Base-by-base conservation (phyloP, 108 stramenopile species). In the Skeletonema tropicum region DNA sequence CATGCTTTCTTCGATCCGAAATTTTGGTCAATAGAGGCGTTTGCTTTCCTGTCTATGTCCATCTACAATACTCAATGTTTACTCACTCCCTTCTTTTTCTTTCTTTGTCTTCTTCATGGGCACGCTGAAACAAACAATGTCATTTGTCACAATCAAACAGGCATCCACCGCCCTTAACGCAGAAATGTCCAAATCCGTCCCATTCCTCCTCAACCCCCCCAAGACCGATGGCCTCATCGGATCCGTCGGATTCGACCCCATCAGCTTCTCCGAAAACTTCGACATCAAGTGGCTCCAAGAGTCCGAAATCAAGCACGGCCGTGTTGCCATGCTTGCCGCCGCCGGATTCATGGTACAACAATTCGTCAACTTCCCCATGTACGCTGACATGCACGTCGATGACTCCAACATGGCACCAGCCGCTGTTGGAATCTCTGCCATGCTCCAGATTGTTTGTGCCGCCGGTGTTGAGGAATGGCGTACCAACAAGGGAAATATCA, bases 281-380 rank as follows among this genome's bases (percentile, higher is more conserved):
- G 98, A 98, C 84, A 92, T 97, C 61, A 97, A 98, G 85, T 98
- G 97, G 97, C 74, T 98, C 70, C 93, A 94, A 31, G 98, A 98
- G 68, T 88, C 97, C 48, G 98, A 98, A 75, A 86, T 98, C 86
- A 98, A 98, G 88, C 98, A 98, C 93, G 83, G 94, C 45, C 96
- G 98, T 29, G 79, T 92, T 9, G 77, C 96, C 75, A 98, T 98
- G 98, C 90, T 98, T 55, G 98, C 95, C 69, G 68, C 85, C 39
- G 75, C 91, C 66, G 95, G 95, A 48, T 96, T 93, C 76, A 75
- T 88, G 64, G 76, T 64, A 65, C 89, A 89, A 59, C 79, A 96
- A 75, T 92, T 79, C 86, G 60, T 87, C 45, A 96, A 90, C 60
- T 80, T 96, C 66, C 95, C 94, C 19, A 92, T 92, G 78, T 89